phyloP scores from a whole-genome alignment of 768 basidiomycete species.

The Cyathus striatus region DNA sequence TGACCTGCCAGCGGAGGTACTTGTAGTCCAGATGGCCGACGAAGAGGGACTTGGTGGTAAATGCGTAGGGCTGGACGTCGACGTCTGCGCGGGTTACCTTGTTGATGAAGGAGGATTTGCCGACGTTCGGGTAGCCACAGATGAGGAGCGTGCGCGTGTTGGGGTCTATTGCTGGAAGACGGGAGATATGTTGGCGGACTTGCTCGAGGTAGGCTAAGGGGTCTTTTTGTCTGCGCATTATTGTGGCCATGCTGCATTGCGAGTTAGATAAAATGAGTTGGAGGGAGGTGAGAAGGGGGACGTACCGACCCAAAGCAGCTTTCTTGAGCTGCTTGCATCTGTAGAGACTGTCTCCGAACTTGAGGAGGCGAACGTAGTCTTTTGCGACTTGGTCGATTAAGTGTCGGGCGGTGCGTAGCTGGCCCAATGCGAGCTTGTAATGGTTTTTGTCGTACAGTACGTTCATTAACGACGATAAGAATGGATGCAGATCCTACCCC shows the following conservation, averaged over 20 bases:
- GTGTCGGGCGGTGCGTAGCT: constrained; percentile 92
- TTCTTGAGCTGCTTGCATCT: constrained; percentile 98
- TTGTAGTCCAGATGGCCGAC: constrained; percentile 99
- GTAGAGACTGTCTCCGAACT: constrained; percentile 97
- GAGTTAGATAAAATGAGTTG: too few species aligned
- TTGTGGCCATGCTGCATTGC: constrained; percentile 90
- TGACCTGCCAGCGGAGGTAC: constrained; percentile 99
- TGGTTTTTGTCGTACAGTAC: constrained; percentile 99
- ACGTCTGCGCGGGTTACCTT: constrained; percentile 99
- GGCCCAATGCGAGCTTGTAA: constrained; percentile 97
- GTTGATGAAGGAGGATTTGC: constrained; percentile 99
- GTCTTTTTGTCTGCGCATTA: constrained; percentile 98
- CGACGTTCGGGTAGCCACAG: constrained; percentile 99
- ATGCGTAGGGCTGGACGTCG: constrained; percentile 98
- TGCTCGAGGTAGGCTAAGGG: constrained; percentile 98
- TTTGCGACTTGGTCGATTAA: constrained; percentile 96
- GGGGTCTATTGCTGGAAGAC: constrained; percentile 97
- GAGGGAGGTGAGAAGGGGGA: too few species aligned
- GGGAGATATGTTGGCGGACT: constrained; percentile 97
- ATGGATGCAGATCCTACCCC: constrained; percentile 86
- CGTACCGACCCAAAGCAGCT: constrained; percentile 93
- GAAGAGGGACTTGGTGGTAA: constrained; percentile 98
- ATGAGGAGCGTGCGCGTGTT: constrained; percentile 96
- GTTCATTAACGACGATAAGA: constrained; percentile 92
- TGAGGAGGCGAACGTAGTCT: constrained; percentile 93